Evolutionary conservation across 208 protist species (phyloP), one percentile per base, ranked within the genome.

Genomic region (Trypanosoma platydactyli): DNA sequence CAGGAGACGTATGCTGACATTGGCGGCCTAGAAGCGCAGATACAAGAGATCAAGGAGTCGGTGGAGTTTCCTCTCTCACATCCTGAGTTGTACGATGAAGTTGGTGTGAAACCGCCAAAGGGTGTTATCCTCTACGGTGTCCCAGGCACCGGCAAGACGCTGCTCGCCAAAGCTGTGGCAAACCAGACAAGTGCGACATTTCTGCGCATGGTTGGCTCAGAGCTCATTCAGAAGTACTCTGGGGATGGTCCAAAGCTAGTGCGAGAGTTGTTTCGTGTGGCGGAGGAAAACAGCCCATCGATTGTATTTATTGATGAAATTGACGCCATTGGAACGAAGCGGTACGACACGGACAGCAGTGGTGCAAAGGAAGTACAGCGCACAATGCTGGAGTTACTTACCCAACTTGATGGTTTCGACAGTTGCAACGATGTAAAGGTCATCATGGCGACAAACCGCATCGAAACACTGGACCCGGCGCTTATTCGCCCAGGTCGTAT

Each of bases 221-320:
- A 99, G 84, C 70, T 99, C 7, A 99, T 99, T 79, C 99, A 99
- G 81, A 99, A 99, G 81, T 99, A 99, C 84, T 83, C 99, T 15
- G 99, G 99, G 60, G 99, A 99, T 51, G 99, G 99, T 20, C 98
- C 99, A 22, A 99, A 99, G 86, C 84, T 99, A 12, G 98, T 99
- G 30, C 88, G 99, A 48, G 98, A 99, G 77, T 80, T 99, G n/a
- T 99, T 99, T 84, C 89, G 97, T 58, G 97, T 99, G 4, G 99
- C 99, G 1, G 97, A 99, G 76, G 98, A 99, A 72, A 91, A 97
- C 70, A 89, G 98, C 12, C 99, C 99, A 5, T 94, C 98, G 27
- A 99, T 99, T 77, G 98, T 99, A 48, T 99, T 99, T 88, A 99
- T 99, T 77, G 99, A 99, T 81, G 99, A 99, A 77, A 99, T 99